Evolutionary conservation across 805 yeast species (phyloP).

Genomic region (Saccharomycopsis synnaedendra): DNA sequence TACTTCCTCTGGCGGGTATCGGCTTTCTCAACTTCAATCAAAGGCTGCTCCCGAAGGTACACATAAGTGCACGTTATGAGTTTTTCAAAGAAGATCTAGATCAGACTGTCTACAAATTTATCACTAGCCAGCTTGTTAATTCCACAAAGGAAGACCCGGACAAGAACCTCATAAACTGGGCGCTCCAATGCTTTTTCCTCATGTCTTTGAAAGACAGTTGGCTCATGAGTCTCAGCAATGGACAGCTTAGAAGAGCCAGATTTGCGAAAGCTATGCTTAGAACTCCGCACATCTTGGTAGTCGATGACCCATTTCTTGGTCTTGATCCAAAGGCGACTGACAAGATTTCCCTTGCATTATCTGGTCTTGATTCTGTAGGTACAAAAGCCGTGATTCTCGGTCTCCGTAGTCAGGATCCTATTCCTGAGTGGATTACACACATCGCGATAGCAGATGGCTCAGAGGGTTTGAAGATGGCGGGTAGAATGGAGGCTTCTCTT

Average conservation of each 20-base stretch:
- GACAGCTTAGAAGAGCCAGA: slow-evolving; percentile 86
- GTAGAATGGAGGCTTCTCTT: slow-evolving; percentile 20
- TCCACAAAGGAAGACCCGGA: slow-evolving; percentile 22
- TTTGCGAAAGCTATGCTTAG: slow-evolving; percentile 63
- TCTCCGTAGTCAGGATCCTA: slow-evolving; percentile 55
- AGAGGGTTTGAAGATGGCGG: slow-evolving; percentile 44
- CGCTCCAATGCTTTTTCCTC: slow-evolving; percentile 43
- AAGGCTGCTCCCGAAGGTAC: slow-evolving; percentile 28
- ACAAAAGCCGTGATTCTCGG: slow-evolving; percentile 51
- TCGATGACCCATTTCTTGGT: slow-evolving; percentile 92
- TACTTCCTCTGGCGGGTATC: slow-evolving; percentile 16
- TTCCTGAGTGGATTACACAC: slow-evolving; percentile 76
- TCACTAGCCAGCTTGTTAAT: slow-evolving; percentile 19
- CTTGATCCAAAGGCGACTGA: slow-evolving; percentile 66
- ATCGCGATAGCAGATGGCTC: slow-evolving; percentile 47
- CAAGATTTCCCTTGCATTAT: slow-evolving; percentile 45
- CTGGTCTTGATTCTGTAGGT: slow-evolving; percentile 25
- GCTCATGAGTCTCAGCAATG: slow-evolving; percentile 84
- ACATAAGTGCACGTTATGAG: slow-evolving; percentile 84
- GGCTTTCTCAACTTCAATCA: slow-evolving; percentile 2
- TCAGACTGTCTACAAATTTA: slow-evolving; percentile 28
- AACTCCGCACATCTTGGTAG: slow-evolving; percentile 52
- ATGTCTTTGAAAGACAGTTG: slow-evolving; percentile 53
- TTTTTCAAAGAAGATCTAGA: slow-evolving; percentile 78
- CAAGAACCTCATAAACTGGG: slow-evolving; percentile 21